Percentiles rank a stretch among this genome's conserved stretches.
These are phyloP conservation scores for Penicillium sp. DNA, from an alignment of 2,329 filamentous ascomycete species.

Conservation along the genomic window DNA sequence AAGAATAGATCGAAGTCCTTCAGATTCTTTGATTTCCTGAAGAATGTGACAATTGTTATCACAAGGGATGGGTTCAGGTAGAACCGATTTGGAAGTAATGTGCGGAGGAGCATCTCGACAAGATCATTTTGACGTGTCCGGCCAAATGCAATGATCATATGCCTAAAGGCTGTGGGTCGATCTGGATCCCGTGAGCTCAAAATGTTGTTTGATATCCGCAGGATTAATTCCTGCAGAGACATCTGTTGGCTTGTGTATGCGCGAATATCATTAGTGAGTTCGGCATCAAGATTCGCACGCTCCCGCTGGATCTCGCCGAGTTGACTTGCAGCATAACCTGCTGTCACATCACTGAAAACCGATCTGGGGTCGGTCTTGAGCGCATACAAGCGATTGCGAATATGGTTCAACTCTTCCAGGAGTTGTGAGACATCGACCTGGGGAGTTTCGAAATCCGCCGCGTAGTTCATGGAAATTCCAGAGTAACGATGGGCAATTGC, in stretches of 20 bases:
- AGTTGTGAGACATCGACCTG: slow-evolving; percentile 33
- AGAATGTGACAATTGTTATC: slow-evolving; percentile 39
- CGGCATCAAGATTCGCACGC: slow-evolving; percentile 27
- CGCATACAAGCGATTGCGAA: slow-evolving; percentile 33
- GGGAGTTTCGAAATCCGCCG: slow-evolving; percentile 29
- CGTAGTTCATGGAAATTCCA: slow-evolving; percentile 35
- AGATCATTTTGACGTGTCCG: slow-evolving; percentile 43
- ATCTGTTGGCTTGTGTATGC: slow-evolving; percentile 31
- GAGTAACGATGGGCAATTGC: slow-evolving; percentile 41
- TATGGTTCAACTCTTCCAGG: slow-evolving; percentile 34
- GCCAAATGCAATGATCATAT: slow-evolving; percentile 41
- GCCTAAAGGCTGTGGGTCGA: slow-evolving; percentile 32
- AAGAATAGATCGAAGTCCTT: slow-evolving; percentile 44
- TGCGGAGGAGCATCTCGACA: slow-evolving; percentile 39
- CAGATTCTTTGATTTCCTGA: slow-evolving; percentile 43
- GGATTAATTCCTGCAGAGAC: slow-evolving; percentile 37
- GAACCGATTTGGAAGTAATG: slow-evolving; percentile 41
- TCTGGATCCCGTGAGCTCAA: slow-evolving; percentile 39
- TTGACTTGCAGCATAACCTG: slow-evolving; percentile 25
- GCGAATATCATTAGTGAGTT: slow-evolving; percentile 31
- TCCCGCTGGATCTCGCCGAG: slow-evolving; percentile 18
- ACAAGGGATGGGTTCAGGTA: slow-evolving; percentile 38
- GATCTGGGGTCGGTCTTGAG: slow-evolving; percentile 29
- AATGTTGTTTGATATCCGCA: slow-evolving; percentile 39
- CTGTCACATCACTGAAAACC: slow-evolving; percentile 34